Evolutionary conservation across 345 rosid genomes (phyloP).

Genomic region (Alliaria petiolata): DNA sequence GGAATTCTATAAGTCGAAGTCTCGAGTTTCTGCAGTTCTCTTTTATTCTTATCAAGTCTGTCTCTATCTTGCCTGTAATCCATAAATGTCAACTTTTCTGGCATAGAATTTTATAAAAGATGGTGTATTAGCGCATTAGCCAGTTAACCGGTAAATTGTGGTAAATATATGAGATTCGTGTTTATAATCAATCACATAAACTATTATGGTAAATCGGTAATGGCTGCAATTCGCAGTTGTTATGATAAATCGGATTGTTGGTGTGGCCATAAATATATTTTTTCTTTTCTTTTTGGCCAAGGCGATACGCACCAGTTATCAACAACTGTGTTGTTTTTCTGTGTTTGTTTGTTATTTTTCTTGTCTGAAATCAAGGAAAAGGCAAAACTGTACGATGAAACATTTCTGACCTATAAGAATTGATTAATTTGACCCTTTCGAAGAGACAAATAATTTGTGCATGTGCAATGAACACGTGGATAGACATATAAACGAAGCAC

Average conservation of each 20-base stretch:
- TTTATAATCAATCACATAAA: neutral
- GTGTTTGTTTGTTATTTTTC: neutral
- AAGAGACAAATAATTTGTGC: slow-evolving; percentile 10
- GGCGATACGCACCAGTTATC: neutral
- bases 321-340: neutral
- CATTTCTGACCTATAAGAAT: slow-evolving; percentile 7
- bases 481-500: neutral
- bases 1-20: too few relatives aligned
- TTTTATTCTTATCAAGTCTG: too few relatives aligned
- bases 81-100: too few relatives aligned
- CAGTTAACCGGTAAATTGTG: too few relatives aligned
- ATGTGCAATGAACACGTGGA: slow-evolving; percentile 12
- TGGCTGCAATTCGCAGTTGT: neutral
- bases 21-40: too few relatives aligned
- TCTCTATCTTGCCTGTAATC: too few relatives aligned
- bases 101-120: too few relatives aligned
- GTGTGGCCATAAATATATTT: neutral
- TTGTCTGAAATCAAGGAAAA: slow-evolving; percentile 19
- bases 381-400: slow-evolving; percentile 4
- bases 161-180: too few relatives aligned
- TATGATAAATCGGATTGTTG: neutral
- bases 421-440: slow-evolving; percentile 14
- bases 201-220: neutral
- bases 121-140: too few relatives aligned
- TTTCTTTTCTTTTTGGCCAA: neutral